A percentile compares a stretch with the other conserved stretches of the same genome.
Conservation (phyloP, 148 eudicot species). For the Vaccinium corymbosum region DNA sequence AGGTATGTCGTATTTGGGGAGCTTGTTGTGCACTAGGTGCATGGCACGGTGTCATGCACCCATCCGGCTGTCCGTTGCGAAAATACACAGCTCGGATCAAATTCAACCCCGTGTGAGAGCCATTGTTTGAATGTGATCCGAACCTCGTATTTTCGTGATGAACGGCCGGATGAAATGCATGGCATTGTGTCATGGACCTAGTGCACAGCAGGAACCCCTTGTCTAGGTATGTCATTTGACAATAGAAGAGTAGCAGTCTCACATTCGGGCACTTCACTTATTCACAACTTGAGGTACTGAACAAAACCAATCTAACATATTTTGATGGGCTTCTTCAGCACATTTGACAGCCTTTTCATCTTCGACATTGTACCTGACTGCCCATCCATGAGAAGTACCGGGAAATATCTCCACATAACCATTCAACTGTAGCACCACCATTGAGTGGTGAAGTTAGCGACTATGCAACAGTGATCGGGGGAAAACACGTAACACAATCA, state of each 20-base stretch:
- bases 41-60: too few relatives aligned
- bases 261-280: background rate
- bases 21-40: too few relatives aligned
- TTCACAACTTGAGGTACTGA: conserved; percentile 22
- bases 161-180: too few relatives aligned
- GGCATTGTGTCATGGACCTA: too few relatives aligned
- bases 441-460: background rate
- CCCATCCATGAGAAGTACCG: conserved; percentile 44
- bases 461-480: background rate
- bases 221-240: background rate
- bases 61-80: too few relatives aligned
- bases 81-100: too few relatives aligned
- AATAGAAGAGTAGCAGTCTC: background rate
- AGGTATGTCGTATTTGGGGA: too few relatives aligned
- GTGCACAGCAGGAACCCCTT: too few relatives aligned
- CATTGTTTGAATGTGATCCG: too few relatives aligned
- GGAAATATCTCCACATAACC: conserved; percentile 39
- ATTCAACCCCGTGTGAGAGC: too few relatives aligned
- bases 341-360: conserved; percentile 33
- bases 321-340: conserved; percentile 46
- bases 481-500: background rate
- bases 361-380: conserved; percentile 34
- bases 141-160: too few relatives aligned
- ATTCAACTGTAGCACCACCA: conserved; percentile 20
- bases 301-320: conserved; percentile 35